Evolutionary conservation across 2,329 filamentous ascomycete genomes (phyloP).

Genomic region (Penicillium sp.): DNA sequence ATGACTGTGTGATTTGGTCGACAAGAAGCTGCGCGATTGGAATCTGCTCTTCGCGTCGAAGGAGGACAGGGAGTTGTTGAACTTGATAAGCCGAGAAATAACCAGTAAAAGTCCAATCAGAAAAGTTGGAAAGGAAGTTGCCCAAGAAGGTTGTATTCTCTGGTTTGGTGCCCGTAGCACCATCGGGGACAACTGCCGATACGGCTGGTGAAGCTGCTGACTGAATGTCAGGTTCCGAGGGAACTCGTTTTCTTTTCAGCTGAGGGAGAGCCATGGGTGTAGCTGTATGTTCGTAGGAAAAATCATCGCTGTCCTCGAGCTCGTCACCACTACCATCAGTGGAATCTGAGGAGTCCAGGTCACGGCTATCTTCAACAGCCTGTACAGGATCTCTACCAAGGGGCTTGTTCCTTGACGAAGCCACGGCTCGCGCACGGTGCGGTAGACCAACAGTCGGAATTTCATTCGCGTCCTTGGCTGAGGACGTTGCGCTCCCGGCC

Average conservation of each 20-base stretch:
- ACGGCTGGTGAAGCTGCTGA: conserved; percentile 34
- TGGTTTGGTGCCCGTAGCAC: conserved; percentile 19
- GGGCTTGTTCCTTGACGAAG: neutral
- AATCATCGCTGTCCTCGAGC: conserved; percentile 26
- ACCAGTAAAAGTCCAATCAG: conserved; percentile 43
- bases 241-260: conserved; percentile 39
- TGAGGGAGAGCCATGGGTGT: conserved; percentile 22
- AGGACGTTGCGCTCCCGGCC: conserved; percentile 7
- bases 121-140: conserved; percentile 41
- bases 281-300: conserved; percentile 21
- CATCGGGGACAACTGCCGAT: conserved; percentile 21
- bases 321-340: conserved; percentile 25
- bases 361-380: conserved; percentile 8
- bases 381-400: conserved; percentile 9
- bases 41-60: conserved; percentile 38
- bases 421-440: conserved; percentile 18
- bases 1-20: conserved; percentile 49
- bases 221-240: conserved; percentile 34
- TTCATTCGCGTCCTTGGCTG: conserved; percentile 16
- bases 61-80: conserved; percentile 34
- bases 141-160: conserved; percentile 40
- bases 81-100: conserved; percentile 41
- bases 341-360: conserved; percentile 29
- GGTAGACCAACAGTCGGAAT: conserved; percentile 46
- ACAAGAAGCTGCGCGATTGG: conserved; percentile 44